These are phyloP conservation scores for Penicillium argentinense DNA, from an alignment of 495 filamentous ascomycete species.

Conservation along the genomic window DNA sequence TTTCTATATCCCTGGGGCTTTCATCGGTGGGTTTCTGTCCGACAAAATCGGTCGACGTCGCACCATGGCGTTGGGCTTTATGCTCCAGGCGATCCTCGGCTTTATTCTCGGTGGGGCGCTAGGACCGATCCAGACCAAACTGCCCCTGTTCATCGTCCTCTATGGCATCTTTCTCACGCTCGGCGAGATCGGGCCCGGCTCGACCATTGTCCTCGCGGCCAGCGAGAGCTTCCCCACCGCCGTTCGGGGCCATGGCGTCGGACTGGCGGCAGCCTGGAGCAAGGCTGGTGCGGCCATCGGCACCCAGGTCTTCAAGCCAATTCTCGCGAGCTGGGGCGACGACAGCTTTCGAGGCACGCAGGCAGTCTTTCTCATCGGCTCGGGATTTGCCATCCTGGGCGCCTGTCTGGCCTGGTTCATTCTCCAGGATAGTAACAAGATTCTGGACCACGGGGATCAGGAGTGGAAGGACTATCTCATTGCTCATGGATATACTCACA, in stretches of 20 bases:
- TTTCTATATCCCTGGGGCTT: constrained; percentile 76
- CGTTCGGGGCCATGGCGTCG: constrained; percentile 78
- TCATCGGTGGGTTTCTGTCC: constrained; percentile 64
- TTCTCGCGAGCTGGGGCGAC: constrained; percentile 27
- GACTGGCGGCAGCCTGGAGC: constrained; percentile 71
- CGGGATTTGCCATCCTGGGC: constrained; percentile 27
- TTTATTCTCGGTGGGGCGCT: constrained; percentile 72
- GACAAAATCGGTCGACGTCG: constrained; percentile 68
- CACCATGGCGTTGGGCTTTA: constrained; percentile 60
- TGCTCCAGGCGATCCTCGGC: constrained; percentile 63
- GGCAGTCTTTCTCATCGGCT: constrained; percentile 29
- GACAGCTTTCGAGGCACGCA: constrained; percentile 25
- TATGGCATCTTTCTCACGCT: constrained; percentile 69
- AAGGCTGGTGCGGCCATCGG: constrained; percentile 82
- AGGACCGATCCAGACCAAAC: constrained; percentile 50
- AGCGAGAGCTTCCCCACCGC: constrained; percentile 69
- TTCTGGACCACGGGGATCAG: constrained; percentile 27
- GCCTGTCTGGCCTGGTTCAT: constrained; percentile 26
- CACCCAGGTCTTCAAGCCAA: constrained; percentile 61
- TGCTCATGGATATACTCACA: constrained; percentile 23
- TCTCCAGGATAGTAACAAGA: constrained; percentile 22
- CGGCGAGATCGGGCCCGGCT: constrained; percentile 75
- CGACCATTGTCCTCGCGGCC: constrained; percentile 70
- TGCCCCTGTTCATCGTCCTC: constrained; percentile 70
- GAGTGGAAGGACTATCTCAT: constrained; percentile 26